These are phyloP conservation scores for Mycena sp. DNA, from an alignment of 1,284 basidiomycete species.

Conservation along the genomic window DNA sequence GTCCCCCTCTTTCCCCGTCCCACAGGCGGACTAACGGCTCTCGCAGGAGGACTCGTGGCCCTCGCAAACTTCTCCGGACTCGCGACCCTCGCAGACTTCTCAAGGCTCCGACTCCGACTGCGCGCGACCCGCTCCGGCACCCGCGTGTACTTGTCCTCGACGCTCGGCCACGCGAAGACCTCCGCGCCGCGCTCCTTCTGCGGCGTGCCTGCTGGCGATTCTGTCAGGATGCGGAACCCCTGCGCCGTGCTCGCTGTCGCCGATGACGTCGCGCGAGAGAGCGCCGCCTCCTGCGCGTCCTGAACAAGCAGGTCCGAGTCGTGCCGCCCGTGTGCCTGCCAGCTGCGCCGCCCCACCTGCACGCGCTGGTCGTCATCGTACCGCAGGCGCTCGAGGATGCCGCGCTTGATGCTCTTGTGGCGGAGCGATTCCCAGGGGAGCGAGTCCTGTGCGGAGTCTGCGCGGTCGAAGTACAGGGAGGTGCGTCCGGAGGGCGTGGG, in stretches of 20 bases:
- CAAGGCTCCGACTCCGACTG: conserved; percentile 26
- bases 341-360: conserved; percentile 16
- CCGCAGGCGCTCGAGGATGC: conserved; percentile 25
- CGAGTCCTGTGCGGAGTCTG: conserved; percentile 16
- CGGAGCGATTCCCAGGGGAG: conserved; percentile 30
- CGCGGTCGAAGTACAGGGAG: conserved; percentile 28
- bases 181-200: conserved; percentile 19
- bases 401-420: conserved; percentile 33
- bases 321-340: conserved; percentile 28
- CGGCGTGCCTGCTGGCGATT: conserved; percentile 26
- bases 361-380: conserved; percentile 14
- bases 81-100: conserved; percentile 10
- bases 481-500: conserved; percentile 29
- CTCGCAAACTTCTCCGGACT: conserved; percentile 19
- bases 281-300: conserved; percentile 19
- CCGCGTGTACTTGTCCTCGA: conserved; percentile 28
- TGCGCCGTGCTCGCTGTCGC: conserved; percentile 1
- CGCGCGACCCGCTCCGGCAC: conserved; percentile 23
- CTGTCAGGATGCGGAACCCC: conserved; percentile 28
- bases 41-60: conserved; percentile 8
- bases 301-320: conserved; percentile 25
- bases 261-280: conserved; percentile 15
- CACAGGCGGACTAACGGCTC: conserved; percentile 1
- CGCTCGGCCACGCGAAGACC: conserved; percentile 23
- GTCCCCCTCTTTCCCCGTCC: neutral